phyloP scores from a whole-genome alignment of 371 early-diverging fungal genomes.

The Coemansia sp. region DNA sequence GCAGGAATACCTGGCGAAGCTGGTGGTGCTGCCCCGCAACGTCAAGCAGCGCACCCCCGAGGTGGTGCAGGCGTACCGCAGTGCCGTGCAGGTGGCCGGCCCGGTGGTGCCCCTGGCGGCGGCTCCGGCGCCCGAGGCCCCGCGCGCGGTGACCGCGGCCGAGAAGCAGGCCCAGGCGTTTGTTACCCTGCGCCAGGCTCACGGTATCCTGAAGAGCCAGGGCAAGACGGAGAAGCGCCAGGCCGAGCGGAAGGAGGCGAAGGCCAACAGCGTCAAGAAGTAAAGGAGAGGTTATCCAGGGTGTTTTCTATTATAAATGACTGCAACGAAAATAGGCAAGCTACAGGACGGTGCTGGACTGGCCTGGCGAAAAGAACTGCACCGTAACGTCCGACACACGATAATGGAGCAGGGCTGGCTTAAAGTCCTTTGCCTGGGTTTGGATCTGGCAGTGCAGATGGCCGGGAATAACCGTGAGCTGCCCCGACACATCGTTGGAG shows the following conservation, averaged over 20 bases:
- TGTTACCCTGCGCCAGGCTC: constrained; percentile 87
- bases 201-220: constrained; percentile 75
- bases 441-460: constrained; percentile 35
- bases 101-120: constrained; percentile 66
- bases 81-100: constrained; percentile 41
- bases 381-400: constrained; percentile 33
- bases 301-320: not conserved
- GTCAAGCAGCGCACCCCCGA: constrained; percentile 77
- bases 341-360: constrained; percentile 40
- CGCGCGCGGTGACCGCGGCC: constrained; percentile 81
- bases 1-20: constrained; percentile 92
- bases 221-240: constrained; percentile 81
- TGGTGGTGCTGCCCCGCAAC: constrained; percentile 94
- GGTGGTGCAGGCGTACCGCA: constrained; percentile 66
- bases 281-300: not conserved
- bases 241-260: constrained; percentile 80
- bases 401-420: constrained; percentile 33
- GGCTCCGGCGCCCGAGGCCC: constrained; percentile 65
- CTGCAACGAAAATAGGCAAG: too few relatives aligned
- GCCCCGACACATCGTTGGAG: constrained; percentile 41
- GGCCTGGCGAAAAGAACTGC: constrained; percentile 46
- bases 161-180: constrained; percentile 82
- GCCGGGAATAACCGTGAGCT: constrained; percentile 38
- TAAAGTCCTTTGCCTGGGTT: constrained; percentile 13
- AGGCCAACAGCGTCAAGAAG: constrained; percentile 79